Conservation (phyloP, 2,329 filamentous ascomycete species). For the Neodidymelliopsis sp. region DNA sequence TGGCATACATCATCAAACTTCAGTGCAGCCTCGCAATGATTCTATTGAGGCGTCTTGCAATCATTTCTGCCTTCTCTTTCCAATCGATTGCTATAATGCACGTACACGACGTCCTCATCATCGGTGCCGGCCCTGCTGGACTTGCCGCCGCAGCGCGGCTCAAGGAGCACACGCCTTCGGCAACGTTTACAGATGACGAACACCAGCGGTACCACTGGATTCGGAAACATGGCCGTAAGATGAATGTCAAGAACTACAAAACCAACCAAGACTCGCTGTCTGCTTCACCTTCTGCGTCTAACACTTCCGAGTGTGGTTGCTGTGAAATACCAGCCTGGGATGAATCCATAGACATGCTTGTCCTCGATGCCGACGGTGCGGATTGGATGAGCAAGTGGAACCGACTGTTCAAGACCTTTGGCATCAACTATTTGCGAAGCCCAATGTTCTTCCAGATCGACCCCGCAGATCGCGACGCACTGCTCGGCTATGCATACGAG, state of each 20-base stretch:
- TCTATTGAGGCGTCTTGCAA: too few relatives aligned
- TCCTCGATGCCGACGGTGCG: constrained; percentile 70
- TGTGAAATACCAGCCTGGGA: constrained; percentile 5
- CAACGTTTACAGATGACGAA: constrained; percentile 83
- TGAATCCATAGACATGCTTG: constrained; percentile 51
- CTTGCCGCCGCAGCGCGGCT: constrained; percentile 77
- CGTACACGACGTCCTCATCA: constrained; percentile 71
- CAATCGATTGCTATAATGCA: constrained; percentile 22
- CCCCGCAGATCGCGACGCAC: constrained; percentile 74
- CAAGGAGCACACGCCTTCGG: constrained; percentile 75
- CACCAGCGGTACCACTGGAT: constrained; percentile 84
- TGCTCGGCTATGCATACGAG: constrained; percentile 73
- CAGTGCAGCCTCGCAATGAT: constrained; percentile 1
- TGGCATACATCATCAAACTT: constrained; percentile 3
- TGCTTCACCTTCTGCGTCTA: constrained; percentile 34
- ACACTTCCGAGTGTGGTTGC: constrained; percentile 27
- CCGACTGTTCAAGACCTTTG: constrained; percentile 70
- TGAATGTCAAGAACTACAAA: constrained; percentile 63
- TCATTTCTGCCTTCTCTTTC: not conserved
- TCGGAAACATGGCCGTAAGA: constrained; percentile 66
- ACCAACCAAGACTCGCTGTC: constrained; percentile 48
- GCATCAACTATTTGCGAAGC: constrained; percentile 76
- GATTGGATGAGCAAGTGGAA: constrained; percentile 78
- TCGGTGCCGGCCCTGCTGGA: constrained; percentile 78
- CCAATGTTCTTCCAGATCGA: constrained; percentile 87